A percentile compares a stretch with the other conserved stretches of the same genome.
phyloP scores from a whole-genome alignment of 164 flowering plant genomes.

The Vitis cinerea region DNA sequence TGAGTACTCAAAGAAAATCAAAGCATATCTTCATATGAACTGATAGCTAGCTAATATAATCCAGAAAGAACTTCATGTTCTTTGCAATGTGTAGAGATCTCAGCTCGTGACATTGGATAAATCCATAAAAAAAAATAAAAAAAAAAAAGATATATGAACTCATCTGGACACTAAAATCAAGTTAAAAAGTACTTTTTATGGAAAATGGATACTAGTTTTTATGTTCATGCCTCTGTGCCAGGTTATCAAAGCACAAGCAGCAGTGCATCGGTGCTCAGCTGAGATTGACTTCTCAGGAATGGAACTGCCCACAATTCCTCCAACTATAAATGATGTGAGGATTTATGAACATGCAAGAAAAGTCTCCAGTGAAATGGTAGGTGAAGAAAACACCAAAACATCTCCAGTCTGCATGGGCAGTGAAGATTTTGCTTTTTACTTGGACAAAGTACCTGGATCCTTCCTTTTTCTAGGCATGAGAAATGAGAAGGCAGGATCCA shows the following conservation, averaged over 20 bases:
- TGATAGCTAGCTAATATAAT: too few relatives aligned
- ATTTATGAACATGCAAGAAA: constrained; percentile 32
- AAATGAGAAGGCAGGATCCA: constrained; percentile 43
- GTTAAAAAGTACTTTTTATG: too few relatives aligned
- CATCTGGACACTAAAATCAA: too few relatives aligned
- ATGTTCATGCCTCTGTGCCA: constrained; percentile 4
- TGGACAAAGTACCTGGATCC: constrained; percentile 52
- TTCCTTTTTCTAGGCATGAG: constrained; percentile 46
- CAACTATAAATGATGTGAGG: constrained; percentile 43
- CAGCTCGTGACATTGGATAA: too few relatives aligned
- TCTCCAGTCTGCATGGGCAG: constrained; percentile 47
- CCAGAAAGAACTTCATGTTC: too few relatives aligned
- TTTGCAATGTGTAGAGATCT: too few relatives aligned
- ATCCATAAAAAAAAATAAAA: too few relatives aligned
- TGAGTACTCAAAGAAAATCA: background rate
- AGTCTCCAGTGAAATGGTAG: constrained; percentile 34
- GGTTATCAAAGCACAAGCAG: constrained; percentile 56
- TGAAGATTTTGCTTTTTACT: constrained; percentile 70
- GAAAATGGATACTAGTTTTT: too few relatives aligned
- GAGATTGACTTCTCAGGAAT: constrained; percentile 39
- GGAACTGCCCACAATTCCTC: constrained; percentile 47
- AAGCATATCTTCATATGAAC: background rate
- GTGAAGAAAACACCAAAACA: constrained; percentile 29
- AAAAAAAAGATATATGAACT: too few relatives aligned
- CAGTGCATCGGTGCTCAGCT: constrained; percentile 49